Percentiles rank a stretch among this genome's conserved stretches.
Conservation (phyloP, 179 eudicot species). For the Pouteria campechiana region DNA sequence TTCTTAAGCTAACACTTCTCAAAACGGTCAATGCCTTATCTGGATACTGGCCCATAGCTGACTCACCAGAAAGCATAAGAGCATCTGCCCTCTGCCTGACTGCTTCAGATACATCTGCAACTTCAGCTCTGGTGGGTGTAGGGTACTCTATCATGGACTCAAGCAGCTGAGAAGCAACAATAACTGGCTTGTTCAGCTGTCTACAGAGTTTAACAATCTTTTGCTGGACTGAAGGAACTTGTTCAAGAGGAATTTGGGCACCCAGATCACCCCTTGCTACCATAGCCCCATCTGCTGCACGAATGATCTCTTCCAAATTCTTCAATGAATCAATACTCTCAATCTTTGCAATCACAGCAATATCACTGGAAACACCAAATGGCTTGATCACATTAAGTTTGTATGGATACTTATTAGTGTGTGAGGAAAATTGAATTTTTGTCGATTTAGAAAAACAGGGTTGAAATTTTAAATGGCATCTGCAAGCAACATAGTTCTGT, state of each 20-base stretch:
- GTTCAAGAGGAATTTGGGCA: slow-evolving; percentile 88
- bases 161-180: slow-evolving; percentile 82
- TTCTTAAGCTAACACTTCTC: slow-evolving; percentile 79
- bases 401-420: too few relatives aligned
- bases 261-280: slow-evolving; percentile 93
- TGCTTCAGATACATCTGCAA: slow-evolving; percentile 90
- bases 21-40: slow-evolving; percentile 74
- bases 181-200: slow-evolving; percentile 64
- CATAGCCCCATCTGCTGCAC: slow-evolving; percentile 85
- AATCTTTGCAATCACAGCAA: slow-evolving; percentile 70
- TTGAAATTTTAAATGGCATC: too few relatives aligned
- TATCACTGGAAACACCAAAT: slow-evolving; percentile 33
- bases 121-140: slow-evolving; percentile 89
- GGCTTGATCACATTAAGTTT: too few relatives aligned
- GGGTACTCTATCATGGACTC: slow-evolving; percentile 94
- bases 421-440: too few relatives aligned
- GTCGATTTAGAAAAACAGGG: too few relatives aligned
- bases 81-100: slow-evolving; percentile 87
- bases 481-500: too few relatives aligned
- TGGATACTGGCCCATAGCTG: slow-evolving; percentile 86
- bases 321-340: slow-evolving; percentile 75
- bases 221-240: slow-evolving; percentile 77
- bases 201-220: slow-evolving; percentile 73
- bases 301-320: slow-evolving; percentile 73
- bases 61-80: slow-evolving; percentile 87